Evolutionary conservation across 2,329 filamentous ascomycete species (phyloP).

Genomic region (Penicillium sp.): DNA sequence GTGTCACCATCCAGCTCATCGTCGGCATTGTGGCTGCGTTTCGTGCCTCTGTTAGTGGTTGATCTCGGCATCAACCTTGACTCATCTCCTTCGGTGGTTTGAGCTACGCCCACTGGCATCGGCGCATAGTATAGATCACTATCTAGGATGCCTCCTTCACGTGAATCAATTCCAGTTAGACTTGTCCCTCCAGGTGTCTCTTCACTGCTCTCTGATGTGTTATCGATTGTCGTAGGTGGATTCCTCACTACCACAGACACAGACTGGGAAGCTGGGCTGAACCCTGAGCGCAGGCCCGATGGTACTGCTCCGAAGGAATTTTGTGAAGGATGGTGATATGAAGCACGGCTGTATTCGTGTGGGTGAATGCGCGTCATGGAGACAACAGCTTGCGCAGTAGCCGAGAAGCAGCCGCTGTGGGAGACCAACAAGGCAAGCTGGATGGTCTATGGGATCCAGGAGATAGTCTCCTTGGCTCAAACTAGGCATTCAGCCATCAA

Average conservation of each 20-base stretch:
- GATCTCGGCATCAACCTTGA: slow-evolving; percentile 3
- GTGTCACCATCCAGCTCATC: slow-evolving; percentile 14
- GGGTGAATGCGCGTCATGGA: slow-evolving; percentile 8
- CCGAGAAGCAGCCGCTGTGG: background rate
- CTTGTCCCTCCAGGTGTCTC: slow-evolving; percentile 14
- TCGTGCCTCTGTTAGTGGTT: slow-evolving; percentile 8
- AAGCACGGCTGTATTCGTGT: slow-evolving; percentile 7
- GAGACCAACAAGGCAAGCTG: background rate
- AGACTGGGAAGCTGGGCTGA: slow-evolving; percentile 5
- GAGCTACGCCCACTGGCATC: slow-evolving; percentile 10
- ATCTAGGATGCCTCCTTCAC: slow-evolving; percentile 6
- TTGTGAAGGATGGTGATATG: background rate
- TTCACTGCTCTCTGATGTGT: slow-evolving; percentile 15
- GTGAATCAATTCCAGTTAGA: slow-evolving; percentile 10
- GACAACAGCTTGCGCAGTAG: background rate
- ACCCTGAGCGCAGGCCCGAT: background rate
- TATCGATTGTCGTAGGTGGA: background rate
- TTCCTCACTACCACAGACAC: slow-evolving; percentile 18
- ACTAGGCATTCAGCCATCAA: background rate
- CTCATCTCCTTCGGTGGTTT: slow-evolving; percentile 1
- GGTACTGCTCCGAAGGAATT: background rate
- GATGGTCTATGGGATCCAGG: background rate
- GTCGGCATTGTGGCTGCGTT: slow-evolving; percentile 14
- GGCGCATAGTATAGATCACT: slow-evolving; percentile 18
- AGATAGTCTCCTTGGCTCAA: background rate